Evolutionary conservation across 2,329 filamentous ascomycete species (phyloP), one percentile per base, ranked within the genome.

Genomic region (Colletotrichum graminicola): DNA sequence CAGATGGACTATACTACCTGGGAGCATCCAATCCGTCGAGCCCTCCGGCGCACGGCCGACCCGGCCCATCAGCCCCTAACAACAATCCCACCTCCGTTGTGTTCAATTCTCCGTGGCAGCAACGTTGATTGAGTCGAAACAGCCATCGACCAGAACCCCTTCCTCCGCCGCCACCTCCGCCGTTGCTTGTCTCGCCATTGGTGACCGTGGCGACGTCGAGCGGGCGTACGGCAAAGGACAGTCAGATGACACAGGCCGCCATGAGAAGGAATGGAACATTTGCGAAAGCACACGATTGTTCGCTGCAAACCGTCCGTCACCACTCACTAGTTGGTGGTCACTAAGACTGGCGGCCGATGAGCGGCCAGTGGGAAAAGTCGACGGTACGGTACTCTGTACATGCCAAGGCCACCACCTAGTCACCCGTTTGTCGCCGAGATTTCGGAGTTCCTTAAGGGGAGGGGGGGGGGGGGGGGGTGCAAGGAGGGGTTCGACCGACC

Each of bases 401-500:
- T 56, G 12, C 29, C 21, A 49, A 62, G 39, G 52, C 49, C 63
- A 51, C 12, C n/a, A 51, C 12, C n/a, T 5, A 29, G 43, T 68
- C 54, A 65, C 59, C 68, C 65, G 59, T 60, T 71, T 71, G 65
- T 71, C 59, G 65, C 59, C 68, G 68, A 71, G 59, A 68, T 60
- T 71, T 71, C 68, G 65, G 65, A 68, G 68, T 59, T 71, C 64
- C 43, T 67, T 47, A n/a, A n/a, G n/a, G n/a, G n/a, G n/a, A n/a
- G n/a, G n/a, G n/a, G n/a, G n/a, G n/a, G n/a, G n/a, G n/a, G n/a
- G 45, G 18, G 65, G 52, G 65, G 45, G 51, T 64, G 54, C 23
- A 41, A 71, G 36, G 59, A 63, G 47, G 64, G 63, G 68, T 45
- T 34, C 59, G 23, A 60, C 59, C 65, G 68, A 60, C 68, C 65